Conservation (phyloP, 2,329 filamentous ascomycete species). For the Neocucurbitaria cava region DNA sequence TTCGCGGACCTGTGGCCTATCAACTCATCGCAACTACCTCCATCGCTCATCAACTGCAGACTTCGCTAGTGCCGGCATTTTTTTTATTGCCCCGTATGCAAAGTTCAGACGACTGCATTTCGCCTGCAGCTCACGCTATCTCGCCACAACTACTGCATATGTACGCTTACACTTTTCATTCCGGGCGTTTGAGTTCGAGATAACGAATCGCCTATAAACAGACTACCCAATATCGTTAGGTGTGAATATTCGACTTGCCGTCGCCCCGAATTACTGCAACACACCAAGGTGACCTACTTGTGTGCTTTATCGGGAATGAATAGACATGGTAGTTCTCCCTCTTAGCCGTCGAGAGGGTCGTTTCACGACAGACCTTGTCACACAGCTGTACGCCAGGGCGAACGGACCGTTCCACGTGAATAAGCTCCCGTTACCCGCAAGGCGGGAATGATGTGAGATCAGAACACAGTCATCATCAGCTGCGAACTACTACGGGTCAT, state of each 20-base stretch:
- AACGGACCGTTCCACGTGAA: neutral
- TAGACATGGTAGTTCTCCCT: neutral
- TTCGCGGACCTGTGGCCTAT: slow-evolving; percentile 1
- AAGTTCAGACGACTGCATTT: slow-evolving; percentile 1
- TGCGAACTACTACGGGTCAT: neutral
- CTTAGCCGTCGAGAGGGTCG: neutral
- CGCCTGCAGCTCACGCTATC: slow-evolving; percentile 7
- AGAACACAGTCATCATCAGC: neutral
- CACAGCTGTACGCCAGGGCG: neutral
- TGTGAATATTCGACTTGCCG: neutral
- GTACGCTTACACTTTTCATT: slow-evolving; percentile 2
- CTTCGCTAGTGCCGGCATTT: slow-evolving; percentile 7
- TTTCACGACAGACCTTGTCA: neutral
- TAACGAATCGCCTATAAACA: neutral
- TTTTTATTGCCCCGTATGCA: slow-evolving; percentile 13
- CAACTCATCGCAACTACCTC: neutral
- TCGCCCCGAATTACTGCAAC: neutral
- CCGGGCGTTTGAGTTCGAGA: neutral
- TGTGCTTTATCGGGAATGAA: neutral
- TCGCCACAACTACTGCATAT: slow-evolving; percentile 10
- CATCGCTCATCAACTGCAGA: neutral
- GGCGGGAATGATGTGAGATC: neutral
- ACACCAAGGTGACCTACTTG: neutral
- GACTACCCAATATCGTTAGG: slow-evolving; percentile 3
- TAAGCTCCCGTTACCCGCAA: neutral